These are phyloP conservation scores for Letharia columbiana DNA, from an alignment of 495 filamentous ascomycete genomes.

Conservation along the genomic window DNA sequence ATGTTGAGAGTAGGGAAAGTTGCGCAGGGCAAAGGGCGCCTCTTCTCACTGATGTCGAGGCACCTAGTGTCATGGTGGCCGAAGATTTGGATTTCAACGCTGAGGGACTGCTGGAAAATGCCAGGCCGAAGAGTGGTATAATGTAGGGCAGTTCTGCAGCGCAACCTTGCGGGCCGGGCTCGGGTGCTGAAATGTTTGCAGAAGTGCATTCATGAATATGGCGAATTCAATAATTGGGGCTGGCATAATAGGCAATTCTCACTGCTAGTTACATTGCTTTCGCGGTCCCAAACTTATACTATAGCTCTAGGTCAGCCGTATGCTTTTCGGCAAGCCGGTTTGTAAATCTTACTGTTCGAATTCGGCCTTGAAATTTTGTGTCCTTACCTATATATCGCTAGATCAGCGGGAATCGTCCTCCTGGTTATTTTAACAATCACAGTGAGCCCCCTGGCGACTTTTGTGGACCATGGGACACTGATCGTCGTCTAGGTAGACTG, in stretches of 20 bases:
- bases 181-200: neutral
- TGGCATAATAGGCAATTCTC: conserved; percentile 67
- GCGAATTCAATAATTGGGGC: conserved; percentile 97
- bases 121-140: conserved; percentile 58
- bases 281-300: conserved; percentile 7
- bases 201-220: conserved; percentile 96
- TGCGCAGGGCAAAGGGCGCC: conserved; percentile 51
- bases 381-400: neutral
- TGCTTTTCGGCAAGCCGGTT: conserved; percentile 81
- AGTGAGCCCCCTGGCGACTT: conserved; percentile 30
- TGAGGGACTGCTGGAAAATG: conserved; percentile 51
- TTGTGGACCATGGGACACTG: neutral
- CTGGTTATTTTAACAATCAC: conserved; percentile 70
- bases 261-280: neutral
- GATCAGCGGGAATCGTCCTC: conserved; percentile 54
- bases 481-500: conserved; percentile 58
- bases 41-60: conserved; percentile 77
- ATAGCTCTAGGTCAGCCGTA: conserved; percentile 63
- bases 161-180: neutral
- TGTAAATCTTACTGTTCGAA: conserved; percentile 41
- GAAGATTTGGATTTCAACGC: conserved; percentile 41
- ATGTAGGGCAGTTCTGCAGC: conserved; percentile 16
- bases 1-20: conserved; percentile 28
- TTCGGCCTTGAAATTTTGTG: too few species aligned
- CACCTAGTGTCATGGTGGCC: conserved; percentile 78